Base-by-base conservation (phyloP, 495 filamentous ascomycete species). In the Podospora tetraspora region DNA sequence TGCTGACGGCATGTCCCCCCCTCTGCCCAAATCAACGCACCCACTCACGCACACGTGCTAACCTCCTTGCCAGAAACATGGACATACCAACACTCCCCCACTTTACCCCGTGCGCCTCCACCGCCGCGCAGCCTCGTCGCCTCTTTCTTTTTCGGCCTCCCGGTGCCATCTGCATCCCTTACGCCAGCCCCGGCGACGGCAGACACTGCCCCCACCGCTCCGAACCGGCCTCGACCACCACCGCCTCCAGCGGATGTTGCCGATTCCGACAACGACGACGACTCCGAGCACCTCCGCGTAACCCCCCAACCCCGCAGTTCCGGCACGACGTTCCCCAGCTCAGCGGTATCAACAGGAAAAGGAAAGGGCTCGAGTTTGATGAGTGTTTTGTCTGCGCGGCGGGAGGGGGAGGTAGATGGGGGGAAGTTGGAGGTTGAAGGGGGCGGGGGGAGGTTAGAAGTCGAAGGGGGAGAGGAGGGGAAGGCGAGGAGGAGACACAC, bases 91-190 rank as follows among this genome's bases (percentile, higher is more conserved):
- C 61, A 29, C 63, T 65, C 63, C 5, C 2, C 21, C 12, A 65
- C 52, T 0, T 21, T n/a, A 1, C 63, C 63, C 1, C 12, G 19
- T 0, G 6, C 63, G 1, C 27, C 62, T 2, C 30, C 62, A 21
- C 16, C 22, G 2, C 30, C 9, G 19, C 58, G 32, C 21, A 61
- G 22, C 65, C 65, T 66, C 2, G 43, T 52, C 22, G 65, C 65
- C 58, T 66, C 65, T 22, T 66, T 66, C 58, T 66, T 66, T 30
- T 66, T 66, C 34, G 65, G 65, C 11, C 60, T 66, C 32, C 64
- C 64, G 21, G 1, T n/a, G n/a, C n/a, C n/a, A n/a, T n/a, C n/a
- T n/a, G n/a, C n/a, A n/a, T n/a, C n/a, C n/a, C n/a, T n/a, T n/a
- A n/a, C n/a, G n/a, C n/a, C n/a, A n/a, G 29, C 57, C 21, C 60